Conservation (phyloP, 2,329 filamentous ascomycete species). For the Trichoderma simmonsii region DNA sequence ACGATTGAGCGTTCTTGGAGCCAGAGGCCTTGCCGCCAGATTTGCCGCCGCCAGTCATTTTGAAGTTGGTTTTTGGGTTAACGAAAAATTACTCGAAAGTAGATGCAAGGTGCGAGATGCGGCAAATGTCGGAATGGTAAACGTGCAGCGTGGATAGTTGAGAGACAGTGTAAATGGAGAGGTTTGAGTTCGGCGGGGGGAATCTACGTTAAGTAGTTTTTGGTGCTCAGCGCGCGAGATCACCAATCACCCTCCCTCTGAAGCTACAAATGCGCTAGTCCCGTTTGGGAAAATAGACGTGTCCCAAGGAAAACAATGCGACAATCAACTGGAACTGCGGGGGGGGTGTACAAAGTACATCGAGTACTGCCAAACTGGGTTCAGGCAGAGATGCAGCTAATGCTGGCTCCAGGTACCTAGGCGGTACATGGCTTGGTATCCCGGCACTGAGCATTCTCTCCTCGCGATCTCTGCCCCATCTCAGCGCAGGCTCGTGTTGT, state of each 20-base stretch:
- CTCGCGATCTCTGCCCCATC: slow-evolving; percentile 1
- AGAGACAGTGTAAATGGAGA: slow-evolving; percentile 31
- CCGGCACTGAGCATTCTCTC: not conserved
- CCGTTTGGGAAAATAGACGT: slow-evolving; percentile 32
- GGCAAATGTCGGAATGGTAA: slow-evolving; percentile 30
- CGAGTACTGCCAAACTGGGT: not conserved
- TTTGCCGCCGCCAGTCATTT: slow-evolving; percentile 74
- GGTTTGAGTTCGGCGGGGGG: slow-evolving; percentile 43
- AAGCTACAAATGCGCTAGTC: not conserved
- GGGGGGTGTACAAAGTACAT: not conserved
- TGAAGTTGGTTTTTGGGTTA: slow-evolving; percentile 8
- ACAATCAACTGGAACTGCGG: not conserved
- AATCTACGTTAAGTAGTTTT: slow-evolving; percentile 56
- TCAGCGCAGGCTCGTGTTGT: not conserved
- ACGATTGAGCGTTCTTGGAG: slow-evolving; percentile 99
- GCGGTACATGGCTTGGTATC: not conserved
- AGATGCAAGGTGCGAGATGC: slow-evolving; percentile 7
- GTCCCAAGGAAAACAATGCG: slow-evolving; percentile 29
- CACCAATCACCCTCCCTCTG: slow-evolving; percentile 47
- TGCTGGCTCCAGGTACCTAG: slow-evolving; percentile 9
- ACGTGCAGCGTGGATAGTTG: slow-evolving; percentile 39
- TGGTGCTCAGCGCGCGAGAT: slow-evolving; percentile 43
- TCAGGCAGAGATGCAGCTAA: slow-evolving; percentile 5
- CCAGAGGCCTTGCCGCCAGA: slow-evolving; percentile 99
- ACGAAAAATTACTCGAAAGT: slow-evolving; percentile 15